Evolutionary conservation across 2,329 filamentous ascomycete species (phyloP).

Genomic region (Westerdykella ornata): DNA sequence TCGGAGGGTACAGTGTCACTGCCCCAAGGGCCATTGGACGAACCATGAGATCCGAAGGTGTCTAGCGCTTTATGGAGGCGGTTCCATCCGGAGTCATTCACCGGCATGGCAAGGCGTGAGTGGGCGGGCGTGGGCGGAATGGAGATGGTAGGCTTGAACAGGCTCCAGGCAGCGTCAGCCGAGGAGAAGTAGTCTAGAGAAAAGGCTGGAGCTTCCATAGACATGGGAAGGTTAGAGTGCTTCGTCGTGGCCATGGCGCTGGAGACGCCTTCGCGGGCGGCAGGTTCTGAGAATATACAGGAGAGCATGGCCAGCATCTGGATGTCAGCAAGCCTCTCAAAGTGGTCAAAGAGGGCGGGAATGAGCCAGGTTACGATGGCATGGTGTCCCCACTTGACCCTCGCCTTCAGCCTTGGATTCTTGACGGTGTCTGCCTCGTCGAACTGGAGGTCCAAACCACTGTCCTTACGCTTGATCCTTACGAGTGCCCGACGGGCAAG

Average conservation of each 20-base stretch:
- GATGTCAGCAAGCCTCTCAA: conserved; percentile 54
- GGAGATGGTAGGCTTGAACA: conserved; percentile 35
- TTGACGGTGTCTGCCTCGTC: conserved; percentile 38
- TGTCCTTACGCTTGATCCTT: conserved; percentile 45
- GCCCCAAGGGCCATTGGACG: conserved; percentile 47
- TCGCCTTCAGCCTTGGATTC: conserved; percentile 37
- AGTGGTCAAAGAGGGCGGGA: conserved; percentile 52
- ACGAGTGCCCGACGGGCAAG: conserved; percentile 59
- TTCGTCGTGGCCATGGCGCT: conserved; percentile 33
- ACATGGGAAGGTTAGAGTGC: conserved; percentile 35
- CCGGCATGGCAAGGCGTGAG: conserved; percentile 26
- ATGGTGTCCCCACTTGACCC: conserved; percentile 53
- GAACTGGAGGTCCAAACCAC: conserved; percentile 44
- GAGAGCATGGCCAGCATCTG: conserved; percentile 62
- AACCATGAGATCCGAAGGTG: conserved; percentile 45
- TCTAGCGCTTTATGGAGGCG: conserved; percentile 25
- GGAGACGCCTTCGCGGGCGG: conserved; percentile 36
- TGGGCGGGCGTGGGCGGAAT: conserved; percentile 27
- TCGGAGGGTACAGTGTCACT: conserved; percentile 37
- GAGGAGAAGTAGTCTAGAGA: conserved; percentile 45
- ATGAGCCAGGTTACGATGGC: conserved; percentile 53
- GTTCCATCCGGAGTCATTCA: conserved; percentile 28
- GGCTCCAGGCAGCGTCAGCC: conserved; percentile 39
- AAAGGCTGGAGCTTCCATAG: conserved; percentile 41
- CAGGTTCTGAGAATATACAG: conserved; percentile 51